These are phyloP conservation scores for Aspergillus egyptiacus DNA, from an alignment of 495 filamentous ascomycete species.

Conservation along the genomic window DNA sequence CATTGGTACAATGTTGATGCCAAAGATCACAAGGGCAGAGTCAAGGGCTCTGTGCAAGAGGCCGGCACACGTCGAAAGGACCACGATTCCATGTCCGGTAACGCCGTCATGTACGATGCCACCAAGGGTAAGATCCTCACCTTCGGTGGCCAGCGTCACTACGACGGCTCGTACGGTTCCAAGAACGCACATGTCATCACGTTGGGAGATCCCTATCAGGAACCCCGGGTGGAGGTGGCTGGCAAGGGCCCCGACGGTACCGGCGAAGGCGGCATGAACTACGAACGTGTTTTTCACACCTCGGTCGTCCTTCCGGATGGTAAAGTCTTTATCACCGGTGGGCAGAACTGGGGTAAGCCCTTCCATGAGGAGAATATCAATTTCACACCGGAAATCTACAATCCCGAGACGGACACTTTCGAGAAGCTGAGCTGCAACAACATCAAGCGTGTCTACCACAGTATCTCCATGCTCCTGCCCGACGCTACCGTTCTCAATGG, in stretches of 20 bases:
- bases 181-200: conserved; percentile 45
- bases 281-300: conserved; percentile 47
- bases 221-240: too few species aligned
- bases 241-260: too few species aligned
- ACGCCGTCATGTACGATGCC: conserved; percentile 53
- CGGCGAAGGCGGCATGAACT: too few species aligned
- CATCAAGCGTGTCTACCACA: conserved; percentile 51
- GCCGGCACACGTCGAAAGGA: conserved; percentile 37
- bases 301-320: conserved; percentile 53
- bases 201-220: conserved; percentile 31
- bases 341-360: conserved; percentile 39
- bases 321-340: conserved; percentile 50
- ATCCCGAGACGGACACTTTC: conserved; percentile 39
- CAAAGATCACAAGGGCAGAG: too few species aligned
- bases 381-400: conserved; percentile 36
- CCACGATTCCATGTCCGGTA: conserved; percentile 48
- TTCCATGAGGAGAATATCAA: too few species aligned
- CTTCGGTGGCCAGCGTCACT: conserved; percentile 44
- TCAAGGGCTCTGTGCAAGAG: conserved; percentile 27
- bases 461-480: conserved; percentile 47
- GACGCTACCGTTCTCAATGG: conserved; percentile 51
- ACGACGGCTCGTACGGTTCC: conserved; percentile 36
- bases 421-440: conserved; percentile 34
- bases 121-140: conserved; percentile 49
- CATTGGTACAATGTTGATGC: conserved; percentile 52